Evolutionary conservation across 148 eudicot genomes (phyloP).

Genomic region (Rhododendron vialii): DNA sequence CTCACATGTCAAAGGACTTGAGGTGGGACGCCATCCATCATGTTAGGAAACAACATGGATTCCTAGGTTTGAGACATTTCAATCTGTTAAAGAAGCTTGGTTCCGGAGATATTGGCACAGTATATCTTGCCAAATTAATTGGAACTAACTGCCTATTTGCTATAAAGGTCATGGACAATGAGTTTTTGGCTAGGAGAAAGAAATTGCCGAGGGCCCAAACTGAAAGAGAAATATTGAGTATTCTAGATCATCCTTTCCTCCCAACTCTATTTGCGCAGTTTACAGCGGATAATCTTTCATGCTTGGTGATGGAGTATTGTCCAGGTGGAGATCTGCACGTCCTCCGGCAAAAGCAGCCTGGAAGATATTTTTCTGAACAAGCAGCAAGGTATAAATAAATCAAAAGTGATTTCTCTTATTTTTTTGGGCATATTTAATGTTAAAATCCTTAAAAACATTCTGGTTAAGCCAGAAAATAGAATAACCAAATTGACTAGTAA

Average conservation of each 20-base stretch:
- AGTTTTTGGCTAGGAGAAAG: slow-evolving; percentile 75
- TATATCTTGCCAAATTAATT: slow-evolving; percentile 84
- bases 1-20: slow-evolving; percentile 90
- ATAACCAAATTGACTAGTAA: not conserved
- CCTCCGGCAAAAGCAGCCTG: slow-evolving; percentile 84
- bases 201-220: slow-evolving; percentile 88
- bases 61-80: slow-evolving; percentile 64
- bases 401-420: not conserved
- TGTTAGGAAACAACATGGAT: slow-evolving; percentile 59
- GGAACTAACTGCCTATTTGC: slow-evolving; percentile 79
- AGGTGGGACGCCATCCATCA: slow-evolving; percentile 81
- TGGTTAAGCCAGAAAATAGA: not conserved
- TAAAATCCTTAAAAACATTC: not conserved
- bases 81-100: slow-evolving; percentile 91
- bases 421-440: not conserved
- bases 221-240: slow-evolving; percentile 79
- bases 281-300: slow-evolving; percentile 80
- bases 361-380: slow-evolving; percentile 80
- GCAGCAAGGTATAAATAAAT: slow-evolving; percentile 67
- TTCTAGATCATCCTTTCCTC: slow-evolving; percentile 94
- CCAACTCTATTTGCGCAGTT: slow-evolving; percentile 88
- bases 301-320: slow-evolving; percentile 96
- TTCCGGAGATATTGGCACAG: slow-evolving; percentile 94
- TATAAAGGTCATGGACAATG: slow-evolving; percentile 95
- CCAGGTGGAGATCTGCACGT: slow-evolving; percentile 97